Conservation (phyloP, 306 rosid genomes). For the Hylodesmum podocarpum region DNA sequence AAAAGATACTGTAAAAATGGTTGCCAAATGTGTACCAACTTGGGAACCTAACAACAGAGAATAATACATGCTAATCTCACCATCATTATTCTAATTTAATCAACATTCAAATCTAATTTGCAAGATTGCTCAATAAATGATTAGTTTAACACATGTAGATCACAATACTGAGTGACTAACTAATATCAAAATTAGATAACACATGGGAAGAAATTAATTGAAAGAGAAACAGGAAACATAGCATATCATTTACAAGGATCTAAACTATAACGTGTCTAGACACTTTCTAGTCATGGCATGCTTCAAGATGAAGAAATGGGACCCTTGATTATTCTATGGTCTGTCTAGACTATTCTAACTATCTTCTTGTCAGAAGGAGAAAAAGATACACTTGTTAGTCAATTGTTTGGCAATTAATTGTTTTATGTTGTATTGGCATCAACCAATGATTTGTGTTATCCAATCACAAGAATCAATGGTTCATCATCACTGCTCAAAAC, state of each 20-base stretch:
- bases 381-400: slow-evolving; percentile 3
- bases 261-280: slow-evolving; percentile 14
- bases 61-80: neutral
- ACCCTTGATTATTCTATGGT: slow-evolving; percentile 11
- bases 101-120: neutral
- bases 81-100: neutral
- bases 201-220: neutral
- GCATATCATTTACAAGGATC: neutral
- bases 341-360: slow-evolving; percentile 23
- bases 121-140: neutral
- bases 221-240: neutral
- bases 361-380: slow-evolving; percentile 7
- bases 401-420: neutral
- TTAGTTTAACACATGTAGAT: neutral
- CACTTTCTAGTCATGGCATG: neutral
- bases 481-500: slow-evolving; percentile 22
- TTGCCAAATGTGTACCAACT: neutral
- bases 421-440: neutral
- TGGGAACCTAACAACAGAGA: neutral
- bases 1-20: neutral
- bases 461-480: slow-evolving; percentile 24
- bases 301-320: neutral
- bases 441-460: slow-evolving; percentile 31
- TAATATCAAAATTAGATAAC: neutral
- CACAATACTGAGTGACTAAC: neutral